phyloP scores from a whole-genome alignment of 495 filamentous ascomycete genomes.

The Hyaloscypha hepaticicola region DNA sequence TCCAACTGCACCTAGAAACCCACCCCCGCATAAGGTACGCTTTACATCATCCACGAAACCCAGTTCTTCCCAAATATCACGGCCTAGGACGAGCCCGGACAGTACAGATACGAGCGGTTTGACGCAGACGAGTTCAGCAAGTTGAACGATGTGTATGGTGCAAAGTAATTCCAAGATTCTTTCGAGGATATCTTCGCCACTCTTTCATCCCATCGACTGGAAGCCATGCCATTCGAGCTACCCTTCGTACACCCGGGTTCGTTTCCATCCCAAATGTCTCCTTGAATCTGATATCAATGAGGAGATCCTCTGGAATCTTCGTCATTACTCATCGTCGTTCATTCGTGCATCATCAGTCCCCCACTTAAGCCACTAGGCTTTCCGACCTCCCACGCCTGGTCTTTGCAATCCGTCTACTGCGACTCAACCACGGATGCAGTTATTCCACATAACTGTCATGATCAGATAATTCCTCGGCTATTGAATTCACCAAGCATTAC shows the following conservation, averaged over 20 bases:
- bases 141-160: background rate
- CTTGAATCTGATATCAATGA: background rate
- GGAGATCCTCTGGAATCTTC: background rate
- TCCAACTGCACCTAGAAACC: background rate
- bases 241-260: background rate
- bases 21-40: background rate
- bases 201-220: background rate
- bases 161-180: background rate
- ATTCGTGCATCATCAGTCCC: background rate
- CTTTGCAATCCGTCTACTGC: background rate
- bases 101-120: background rate
- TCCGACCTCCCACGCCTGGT: background rate
- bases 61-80: background rate
- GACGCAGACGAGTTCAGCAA: background rate
- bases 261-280: background rate
- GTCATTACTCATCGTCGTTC: background rate
- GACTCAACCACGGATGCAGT: background rate
- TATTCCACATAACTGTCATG: background rate
- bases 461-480: background rate
- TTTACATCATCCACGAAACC: background rate
- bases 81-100: background rate
- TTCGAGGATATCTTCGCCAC: background rate
- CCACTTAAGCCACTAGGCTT: background rate
- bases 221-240: background rate
- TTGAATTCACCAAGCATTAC: slow-evolving; percentile 10